These are phyloP conservation scores for Starmerella sp. DNA, from an alignment of 805 yeast species.

Conservation along the genomic window DNA sequence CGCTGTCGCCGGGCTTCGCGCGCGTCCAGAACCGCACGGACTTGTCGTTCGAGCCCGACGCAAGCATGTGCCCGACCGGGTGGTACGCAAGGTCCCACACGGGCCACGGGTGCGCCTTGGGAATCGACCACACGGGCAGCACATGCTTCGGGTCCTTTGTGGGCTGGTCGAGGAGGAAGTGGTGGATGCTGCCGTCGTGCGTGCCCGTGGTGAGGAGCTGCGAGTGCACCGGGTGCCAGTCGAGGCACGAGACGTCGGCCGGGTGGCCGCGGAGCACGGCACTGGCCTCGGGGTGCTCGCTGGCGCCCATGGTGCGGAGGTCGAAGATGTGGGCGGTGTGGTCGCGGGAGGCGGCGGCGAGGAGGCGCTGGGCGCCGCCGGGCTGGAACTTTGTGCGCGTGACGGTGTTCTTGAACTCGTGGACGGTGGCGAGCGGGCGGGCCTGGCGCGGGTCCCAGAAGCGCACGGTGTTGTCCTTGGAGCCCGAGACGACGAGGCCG, in stretches of 20 bases:
- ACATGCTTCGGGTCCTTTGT: constrained; percentile 25
- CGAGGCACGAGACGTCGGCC: constrained; percentile 69
- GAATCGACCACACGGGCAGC: constrained; percentile 41
- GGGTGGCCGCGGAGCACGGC: constrained; percentile 62
- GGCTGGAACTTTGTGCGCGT: constrained; percentile 78
- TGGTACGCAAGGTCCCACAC: constrained; percentile 83
- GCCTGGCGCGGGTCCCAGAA: constrained; percentile 88
- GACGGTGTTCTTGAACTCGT: constrained; percentile 92
- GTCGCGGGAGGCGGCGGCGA: constrained; percentile 85
- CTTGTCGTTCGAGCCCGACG: constrained; percentile 90
- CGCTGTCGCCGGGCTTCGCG: constrained; percentile 79
- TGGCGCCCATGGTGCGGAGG: constrained; percentile 36
- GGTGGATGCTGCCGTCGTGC: constrained; percentile 77
- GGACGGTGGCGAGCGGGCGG: constrained; percentile 63
- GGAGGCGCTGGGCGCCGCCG: constrained; percentile 52
- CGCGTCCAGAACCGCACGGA: constrained; percentile 91
- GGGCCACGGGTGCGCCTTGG: constrained; percentile 90
- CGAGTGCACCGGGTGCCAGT: constrained; percentile 90
- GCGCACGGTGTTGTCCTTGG: constrained; percentile 86
- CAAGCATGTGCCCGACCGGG: constrained; percentile 82
- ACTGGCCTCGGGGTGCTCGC: constrained; percentile 3
- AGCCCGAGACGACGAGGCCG: constrained; percentile 83
- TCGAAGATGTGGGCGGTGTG: constrained; percentile 81
- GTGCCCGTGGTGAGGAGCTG: constrained; percentile 73
- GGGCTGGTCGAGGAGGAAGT: constrained; percentile 51